These are phyloP conservation scores for Macadamia tetraphylla DNA, from an alignment of 164 flowering plant genomes.

Conservation along the genomic window DNA sequence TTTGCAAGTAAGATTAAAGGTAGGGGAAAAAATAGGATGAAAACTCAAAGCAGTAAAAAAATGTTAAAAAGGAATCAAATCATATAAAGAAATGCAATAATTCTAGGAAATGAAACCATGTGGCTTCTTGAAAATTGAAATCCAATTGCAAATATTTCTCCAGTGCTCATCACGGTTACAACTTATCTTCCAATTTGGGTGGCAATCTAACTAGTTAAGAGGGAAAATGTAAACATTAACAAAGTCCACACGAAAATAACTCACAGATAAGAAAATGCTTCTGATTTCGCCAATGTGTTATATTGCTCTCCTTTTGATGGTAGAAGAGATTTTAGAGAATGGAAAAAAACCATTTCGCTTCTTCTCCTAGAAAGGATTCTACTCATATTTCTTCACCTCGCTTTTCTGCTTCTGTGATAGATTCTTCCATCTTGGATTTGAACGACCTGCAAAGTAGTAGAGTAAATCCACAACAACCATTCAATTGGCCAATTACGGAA, in stretches of 20 bases:
- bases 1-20: not conserved
- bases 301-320: conserved; percentile 22
- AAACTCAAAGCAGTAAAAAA: not conserved
- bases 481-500: conserved; percentile 13
- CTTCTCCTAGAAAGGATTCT: conserved; percentile 7
- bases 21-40: not conserved
- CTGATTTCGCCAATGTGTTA: conserved; percentile 24
- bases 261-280: conserved; percentile 51
- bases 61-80: not conserved
- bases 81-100: not conserved
- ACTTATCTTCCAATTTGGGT: conserved; percentile 79
- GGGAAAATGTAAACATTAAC: not conserved
- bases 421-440: conserved; percentile 32
- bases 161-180: conserved; percentile 93
- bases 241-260: conserved; percentile 12
- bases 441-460: conserved; percentile 40
- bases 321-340: conserved; percentile 29
- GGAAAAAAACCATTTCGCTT: conserved; percentile 29
- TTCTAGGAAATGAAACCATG: not conserved
- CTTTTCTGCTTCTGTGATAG: conserved; percentile 16
- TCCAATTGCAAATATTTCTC: conserved; percentile 73
- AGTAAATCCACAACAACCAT: conserved; percentile 17
- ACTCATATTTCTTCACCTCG: conserved; percentile 9
- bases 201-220: conserved; percentile 37
- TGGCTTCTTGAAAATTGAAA: conserved; percentile 70